Evolutionary conservation across 176 grass and related monocot genomes (phyloP).

Genomic region (Luzula sylvatica): DNA sequence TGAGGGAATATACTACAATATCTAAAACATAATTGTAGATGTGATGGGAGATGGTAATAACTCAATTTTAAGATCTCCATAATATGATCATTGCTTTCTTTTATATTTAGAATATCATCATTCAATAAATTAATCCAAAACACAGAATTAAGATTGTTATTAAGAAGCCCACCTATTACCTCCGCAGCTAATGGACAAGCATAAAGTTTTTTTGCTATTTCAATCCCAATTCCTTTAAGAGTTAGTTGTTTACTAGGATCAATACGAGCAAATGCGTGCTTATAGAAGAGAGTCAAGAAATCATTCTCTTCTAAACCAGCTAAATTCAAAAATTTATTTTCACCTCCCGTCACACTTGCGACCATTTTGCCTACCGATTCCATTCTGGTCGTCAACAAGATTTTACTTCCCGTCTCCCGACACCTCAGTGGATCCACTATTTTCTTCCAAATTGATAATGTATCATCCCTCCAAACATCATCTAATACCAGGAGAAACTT

Average conservation of each 20-base stretch:
- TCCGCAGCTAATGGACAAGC: conserved; percentile 21
- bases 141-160: neutral
- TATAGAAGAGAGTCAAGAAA: neutral
- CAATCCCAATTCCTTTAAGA: conserved; percentile 1
- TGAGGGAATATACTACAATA: conserved; percentile 49
- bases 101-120: conserved; percentile 2
- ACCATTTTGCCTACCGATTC: conserved; percentile 10
- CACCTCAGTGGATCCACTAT: conserved; percentile 23
- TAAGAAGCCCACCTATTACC: conserved; percentile 15
- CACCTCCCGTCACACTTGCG: neutral
- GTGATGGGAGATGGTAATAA: conserved; percentile 16
- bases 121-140: conserved; percentile 1
- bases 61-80: conserved; percentile 23
- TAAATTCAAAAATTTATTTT: conserved; percentile 1
- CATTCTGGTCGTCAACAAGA: conserved; percentile 19
- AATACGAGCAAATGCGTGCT: conserved; percentile 15
- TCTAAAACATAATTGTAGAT: conserved; percentile 23
- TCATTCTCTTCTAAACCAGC: neutral
- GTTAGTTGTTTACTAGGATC: conserved; percentile 1
- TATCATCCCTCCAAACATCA: conserved; percentile 36
- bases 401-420: conserved; percentile 25
- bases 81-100: conserved; percentile 8
- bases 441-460: conserved; percentile 2
- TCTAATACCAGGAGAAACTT: conserved; percentile 46
- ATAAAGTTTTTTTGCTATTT: conserved; percentile 11